Evolutionary conservation across 768 basidiomycete genomes (phyloP).

Genomic region (Fomitopsis serialis): DNA sequence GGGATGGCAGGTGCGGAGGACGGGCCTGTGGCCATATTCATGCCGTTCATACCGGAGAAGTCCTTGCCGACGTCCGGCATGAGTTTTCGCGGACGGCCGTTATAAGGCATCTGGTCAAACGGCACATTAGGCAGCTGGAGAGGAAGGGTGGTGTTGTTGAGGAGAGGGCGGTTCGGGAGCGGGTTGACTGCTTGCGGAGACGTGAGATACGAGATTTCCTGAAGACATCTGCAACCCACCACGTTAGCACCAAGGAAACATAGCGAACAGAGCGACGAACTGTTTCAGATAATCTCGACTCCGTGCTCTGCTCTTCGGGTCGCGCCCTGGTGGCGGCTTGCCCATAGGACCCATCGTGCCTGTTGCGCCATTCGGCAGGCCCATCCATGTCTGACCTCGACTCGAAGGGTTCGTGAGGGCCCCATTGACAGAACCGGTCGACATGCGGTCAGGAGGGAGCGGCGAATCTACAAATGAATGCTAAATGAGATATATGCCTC

Average conservation of each 20-base stretch:
- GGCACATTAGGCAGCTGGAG: constrained; percentile 65
- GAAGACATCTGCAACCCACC: constrained; percentile 70
- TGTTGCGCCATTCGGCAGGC: constrained; percentile 41
- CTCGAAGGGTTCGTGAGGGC: constrained; percentile 39
- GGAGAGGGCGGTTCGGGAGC: constrained; percentile 78
- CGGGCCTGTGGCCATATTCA: constrained; percentile 47
- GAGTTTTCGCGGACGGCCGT: constrained; percentile 76
- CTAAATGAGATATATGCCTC: constrained; percentile 10
- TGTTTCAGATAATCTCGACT: constrained; percentile 98
- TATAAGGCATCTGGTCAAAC: constrained; percentile 70
- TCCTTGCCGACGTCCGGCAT: constrained; percentile 75
- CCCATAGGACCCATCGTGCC: constrained; percentile 45
- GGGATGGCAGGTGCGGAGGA: constrained; percentile 42
- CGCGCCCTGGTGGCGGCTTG: constrained; percentile 75
- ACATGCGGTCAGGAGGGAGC: constrained; percentile 56
- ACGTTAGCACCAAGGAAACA: constrained; percentile 7
- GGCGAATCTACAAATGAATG: constrained; percentile 53
- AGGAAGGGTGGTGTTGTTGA: constrained; percentile 59
- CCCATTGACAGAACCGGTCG: constrained; percentile 46
- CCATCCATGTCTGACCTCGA: constrained; percentile 54
- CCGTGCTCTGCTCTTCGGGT: constrained; percentile 92
- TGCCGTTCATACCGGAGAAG: constrained; percentile 57
- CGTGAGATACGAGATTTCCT: constrained; percentile 96
- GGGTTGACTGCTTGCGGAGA: constrained; percentile 98
- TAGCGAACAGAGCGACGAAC: constrained; percentile 35